Evolutionary conservation across 768 basidiomycete species (phyloP), one percentile per base, ranked within the genome.

Genomic region (Leccinum olivaceopallidum): DNA sequence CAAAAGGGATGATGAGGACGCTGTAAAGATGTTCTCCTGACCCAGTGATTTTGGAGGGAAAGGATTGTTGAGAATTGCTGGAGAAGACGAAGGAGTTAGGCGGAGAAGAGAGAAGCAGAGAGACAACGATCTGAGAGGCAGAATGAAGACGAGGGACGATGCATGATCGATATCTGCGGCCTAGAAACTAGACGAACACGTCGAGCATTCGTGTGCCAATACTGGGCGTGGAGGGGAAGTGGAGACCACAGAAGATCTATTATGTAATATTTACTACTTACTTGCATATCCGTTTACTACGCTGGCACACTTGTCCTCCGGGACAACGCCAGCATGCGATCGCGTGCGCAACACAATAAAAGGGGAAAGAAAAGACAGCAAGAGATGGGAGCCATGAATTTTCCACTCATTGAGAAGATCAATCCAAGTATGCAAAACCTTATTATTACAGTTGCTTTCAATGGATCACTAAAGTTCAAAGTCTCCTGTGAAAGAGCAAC

Each of bases 11-110:
- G 55, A 92, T 75, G 22, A 92, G 77, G 55, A 28, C 8, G 8
- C 28, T 28, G 73, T 88, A 94, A 0, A 91, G 91, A 0, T 89
- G 85, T 50, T 73, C 67, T 57, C 88, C 89, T 32, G 79, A 80
- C 63, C 89, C 89, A 14, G 78, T 73, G 53, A 90, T 76, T n/a
- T 76, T 28, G 60, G 24, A 92, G 73, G 42, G 83, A 81, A 47
- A 92, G 79, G 64, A 26, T 76, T 92, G 90, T 58, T 79, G 70
- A 0, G 91, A 88, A 24, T 80, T 61, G 60, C 58, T 75, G 8
- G 71, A 73, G 62, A 83, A 75, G 26, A 72, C 67, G 69, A 82
- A 83, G 5, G 79, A 77, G 62, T 72, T n/a, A 83, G 50, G 69
- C 80, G 39, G 72, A 64, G 47, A 71, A 73, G 52, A 77, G 65